Evolutionary conservation across 208 protist genomes (phyloP), one percentile per base, ranked within the genome.

Genomic region (Trypanosomatidae sp.): DNA sequence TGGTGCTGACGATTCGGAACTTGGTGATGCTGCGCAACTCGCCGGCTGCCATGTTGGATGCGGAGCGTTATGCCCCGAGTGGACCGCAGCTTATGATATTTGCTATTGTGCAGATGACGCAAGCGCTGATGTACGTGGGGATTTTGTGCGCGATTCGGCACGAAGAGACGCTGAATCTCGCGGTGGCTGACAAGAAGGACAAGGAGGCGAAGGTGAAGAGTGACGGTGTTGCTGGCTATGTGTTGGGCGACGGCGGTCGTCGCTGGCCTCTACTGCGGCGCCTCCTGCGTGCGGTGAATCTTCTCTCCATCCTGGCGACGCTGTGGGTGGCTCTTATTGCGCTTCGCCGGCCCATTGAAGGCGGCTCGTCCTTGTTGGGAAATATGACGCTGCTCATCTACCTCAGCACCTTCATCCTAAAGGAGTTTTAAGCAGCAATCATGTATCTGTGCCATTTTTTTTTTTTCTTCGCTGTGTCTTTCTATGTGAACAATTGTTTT

Each of bases 1-100:
- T 90, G 0, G 74, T 82, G 2, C 66, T 93, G 36, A 83, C 82
- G n/a, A 65, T 92, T n/a, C 75, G 91, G 60, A 95, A 95, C 55
- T 52, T 75, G 33, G 41, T 93, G 55, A 77, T 91, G 66, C 66
- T 91, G 39, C 69, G 50, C n/a, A 39, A 70, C 44, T 47, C 50
- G 9, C 74, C 67, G 28, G 77, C 68, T 13, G 78, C 82, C 5
- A 66, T 91, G 15, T 50, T 43, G 22, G 86, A 94, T 43, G 70
- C 47, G 0, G 84, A 90, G 65, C 82, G 89, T 8, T 88, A 84
- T 69, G 60, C 76, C 12, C 66, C 79, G 1, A 74, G 70, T 12
- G 25, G 66, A 41, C 67, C 71, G 46, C 80, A 88, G 28, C 79
- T 84, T 19, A 36, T 77, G 7, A n/a, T 90, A 22, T 88, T 85